phyloP scores from a whole-genome alignment of 2,329 filamentous ascomycete species.

The Iodosphaeria phyllophila region DNA sequence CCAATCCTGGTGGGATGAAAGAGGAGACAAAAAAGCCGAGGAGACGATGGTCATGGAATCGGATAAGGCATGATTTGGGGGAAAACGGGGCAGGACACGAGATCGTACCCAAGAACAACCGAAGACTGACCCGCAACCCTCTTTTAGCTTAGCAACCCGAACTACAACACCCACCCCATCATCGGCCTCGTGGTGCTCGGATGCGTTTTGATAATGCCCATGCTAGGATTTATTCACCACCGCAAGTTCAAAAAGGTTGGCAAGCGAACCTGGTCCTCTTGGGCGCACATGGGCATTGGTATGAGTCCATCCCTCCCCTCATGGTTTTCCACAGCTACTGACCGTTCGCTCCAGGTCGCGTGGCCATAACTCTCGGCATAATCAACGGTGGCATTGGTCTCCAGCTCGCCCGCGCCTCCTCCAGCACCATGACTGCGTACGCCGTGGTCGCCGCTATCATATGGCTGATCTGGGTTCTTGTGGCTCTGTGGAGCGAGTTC shows the following conservation, averaged over 20 bases:
- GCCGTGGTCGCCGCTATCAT: slow-evolving; percentile 18
- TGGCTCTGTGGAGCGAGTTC: slow-evolving; percentile 14
- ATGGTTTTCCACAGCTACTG: no score
- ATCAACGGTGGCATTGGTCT: slow-evolving; percentile 25
- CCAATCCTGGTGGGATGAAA: no score
- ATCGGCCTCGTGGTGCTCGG: slow-evolving; percentile 24
- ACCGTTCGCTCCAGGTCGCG: slow-evolving; percentile 18
- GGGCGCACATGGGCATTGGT: slow-evolving; percentile 23
- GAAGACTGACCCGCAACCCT: no score
- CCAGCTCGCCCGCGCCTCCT: slow-evolving; percentile 14
- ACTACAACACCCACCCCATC: slow-evolving; percentile 25
- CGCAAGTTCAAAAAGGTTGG: slow-evolving; percentile 16
- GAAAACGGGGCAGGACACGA: no score
- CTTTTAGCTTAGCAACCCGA: no score
- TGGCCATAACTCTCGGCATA: slow-evolving; percentile 20
- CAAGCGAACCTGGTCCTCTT: slow-evolving; percentile 20
- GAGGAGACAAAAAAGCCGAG: no score
- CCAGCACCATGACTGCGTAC: slow-evolving; percentile 16
- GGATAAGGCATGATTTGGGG: no score
- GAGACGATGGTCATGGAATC: no score
- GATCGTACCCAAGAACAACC: no score
- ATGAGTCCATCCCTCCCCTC: no score
- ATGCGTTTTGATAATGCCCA: slow-evolving; percentile 20
- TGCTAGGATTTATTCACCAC: slow-evolving; percentile 24
- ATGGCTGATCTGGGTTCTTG: slow-evolving; percentile 17